Conservation (phyloP, 2,329 filamentous ascomycete genomes). For the Nannizziopsis arthrosporioides region DNA sequence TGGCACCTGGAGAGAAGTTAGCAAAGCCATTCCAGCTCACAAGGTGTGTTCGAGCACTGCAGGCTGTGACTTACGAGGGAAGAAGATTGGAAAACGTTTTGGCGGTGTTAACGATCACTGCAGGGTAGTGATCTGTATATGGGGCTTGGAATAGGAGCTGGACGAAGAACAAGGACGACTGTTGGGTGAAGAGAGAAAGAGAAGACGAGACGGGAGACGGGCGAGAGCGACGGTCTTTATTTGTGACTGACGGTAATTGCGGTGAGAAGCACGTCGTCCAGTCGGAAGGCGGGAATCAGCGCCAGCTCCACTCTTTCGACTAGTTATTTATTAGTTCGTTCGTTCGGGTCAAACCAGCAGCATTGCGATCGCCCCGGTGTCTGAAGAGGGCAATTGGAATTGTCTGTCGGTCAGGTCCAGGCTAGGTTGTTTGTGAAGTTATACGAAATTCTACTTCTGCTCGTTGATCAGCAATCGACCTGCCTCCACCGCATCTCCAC, state of each 20-base stretch:
- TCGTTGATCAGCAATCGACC: too few species aligned
- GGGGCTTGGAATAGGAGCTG: constrained; percentile 1
- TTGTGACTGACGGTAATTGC: constrained; percentile 9
- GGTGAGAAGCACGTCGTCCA: constrained; percentile 2
- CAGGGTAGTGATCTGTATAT: constrained; percentile 17
- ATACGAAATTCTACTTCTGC: not conserved
- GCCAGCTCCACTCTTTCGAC: not conserved
- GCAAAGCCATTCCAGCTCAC: constrained; percentile 14
- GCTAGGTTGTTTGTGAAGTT: not conserved
- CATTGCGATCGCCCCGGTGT: not conserved
- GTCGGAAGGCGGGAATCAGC: constrained; percentile 6
- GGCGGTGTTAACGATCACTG: constrained; percentile 56
- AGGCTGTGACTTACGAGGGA: constrained; percentile 64
- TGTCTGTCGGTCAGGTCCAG: not conserved
- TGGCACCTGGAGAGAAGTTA: constrained; percentile 53
- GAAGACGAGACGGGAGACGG: constrained; percentile 2
- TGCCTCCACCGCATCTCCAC: too few species aligned
- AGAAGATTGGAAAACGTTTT: constrained; percentile 98
- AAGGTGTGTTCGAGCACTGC: not conserved
- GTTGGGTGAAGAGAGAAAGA: constrained; percentile 8
- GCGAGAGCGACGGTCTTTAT: constrained; percentile 1
- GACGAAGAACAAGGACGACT: not conserved
- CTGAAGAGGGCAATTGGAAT: not conserved
- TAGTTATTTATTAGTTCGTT: too few species aligned
- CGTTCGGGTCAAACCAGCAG: too few species aligned